Base-by-base conservation (phyloP, 169 alveolate species). In the Babesia sp. region DNA sequence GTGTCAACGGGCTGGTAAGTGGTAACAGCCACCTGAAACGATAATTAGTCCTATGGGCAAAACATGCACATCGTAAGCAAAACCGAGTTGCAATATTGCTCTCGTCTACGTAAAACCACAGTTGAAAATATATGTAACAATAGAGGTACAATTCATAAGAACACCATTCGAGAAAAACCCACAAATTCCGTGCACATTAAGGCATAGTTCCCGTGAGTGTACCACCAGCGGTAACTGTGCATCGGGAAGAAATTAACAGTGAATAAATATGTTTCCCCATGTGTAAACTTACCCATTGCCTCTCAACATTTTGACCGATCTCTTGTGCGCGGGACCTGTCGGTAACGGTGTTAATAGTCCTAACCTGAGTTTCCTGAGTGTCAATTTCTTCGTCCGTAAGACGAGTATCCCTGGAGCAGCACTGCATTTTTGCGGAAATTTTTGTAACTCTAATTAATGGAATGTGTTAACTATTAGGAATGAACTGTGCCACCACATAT, bases 1-100 rank as follows among this genome's bases (percentile, higher is more conserved):
- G 92, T 90, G 70, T 92, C 96, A n/a, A 92, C 94, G 20, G 96
- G 96, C 58, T 91, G 93, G 79, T 92, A 92, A 46, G 96, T 93
- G 24, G 96, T 92, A 29, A 92, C 93, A 12, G 95, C 94, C 36
- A 92, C 94, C 96, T 88, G 76, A 28, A 73, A 28, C 7, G 5
- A 22, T 16, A 60, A 39, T 33, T 1, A 31, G 31, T 3, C 41
- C 8, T 6, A 48, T 6, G 56, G 12, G 7, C 28, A 1, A 26
- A 29, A 33, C 67, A 33, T 57, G 50, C 67, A 57, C 45, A 48
- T 28, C 12, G 56, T 48, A n/a, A n/a, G n/a, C n/a, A n/a, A n/a
- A n/a, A n/a, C n/a, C n/a, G n/a, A n/a, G n/a, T n/a, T n/a, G n/a
- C n/a, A n/a, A n/a, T n/a, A n/a, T n/a, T n/a, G n/a, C n/a, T n/a